Conservation (phyloP, 495 filamentous ascomycete genomes). For the Chaetomium cochliodes region DNA sequence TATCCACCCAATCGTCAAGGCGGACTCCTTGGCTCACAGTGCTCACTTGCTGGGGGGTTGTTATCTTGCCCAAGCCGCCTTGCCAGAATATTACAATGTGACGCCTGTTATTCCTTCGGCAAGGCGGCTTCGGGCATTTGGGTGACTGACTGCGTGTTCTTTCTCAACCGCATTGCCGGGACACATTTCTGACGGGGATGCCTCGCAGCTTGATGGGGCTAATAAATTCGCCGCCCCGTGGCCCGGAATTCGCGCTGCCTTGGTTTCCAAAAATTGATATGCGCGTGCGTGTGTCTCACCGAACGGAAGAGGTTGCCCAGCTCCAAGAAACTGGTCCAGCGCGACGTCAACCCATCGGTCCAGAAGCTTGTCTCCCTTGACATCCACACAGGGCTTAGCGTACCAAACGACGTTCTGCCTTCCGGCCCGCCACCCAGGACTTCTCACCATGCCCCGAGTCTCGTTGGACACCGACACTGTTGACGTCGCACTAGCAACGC, state of each 20-base stretch:
- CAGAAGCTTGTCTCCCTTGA: conserved; percentile 11
- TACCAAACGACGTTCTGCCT: background rate
- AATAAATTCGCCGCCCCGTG: background rate
- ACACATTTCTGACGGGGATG: background rate
- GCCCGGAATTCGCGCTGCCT: background rate
- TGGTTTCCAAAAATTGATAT: conserved; percentile 15
- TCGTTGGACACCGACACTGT: conserved; percentile 10
- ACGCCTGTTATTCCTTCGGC: background rate
- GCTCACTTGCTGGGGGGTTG: conserved; percentile 8
- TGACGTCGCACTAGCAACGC: conserved; percentile 19
- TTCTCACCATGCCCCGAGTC: conserved; percentile 16
- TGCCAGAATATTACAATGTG: background rate
- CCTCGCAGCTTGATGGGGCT: background rate
- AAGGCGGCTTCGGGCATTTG: too few species aligned
- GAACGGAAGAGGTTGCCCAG: conserved; percentile 1
- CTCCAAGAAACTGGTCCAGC: conserved; percentile 8
- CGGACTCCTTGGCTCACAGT: conserved; percentile 9
- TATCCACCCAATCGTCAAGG: conserved; percentile 31
- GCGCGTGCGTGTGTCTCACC: conserved; percentile 13
- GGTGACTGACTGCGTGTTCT: background rate
- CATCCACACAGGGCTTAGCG: background rate
- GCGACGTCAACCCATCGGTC: background rate
- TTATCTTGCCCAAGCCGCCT: background rate
- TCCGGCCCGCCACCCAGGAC: conserved; percentile 21
- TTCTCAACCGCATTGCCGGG: background rate